phyloP scores from a whole-genome alignment of 257 asterid species.

The Ocimum tenuiflorum region DNA sequence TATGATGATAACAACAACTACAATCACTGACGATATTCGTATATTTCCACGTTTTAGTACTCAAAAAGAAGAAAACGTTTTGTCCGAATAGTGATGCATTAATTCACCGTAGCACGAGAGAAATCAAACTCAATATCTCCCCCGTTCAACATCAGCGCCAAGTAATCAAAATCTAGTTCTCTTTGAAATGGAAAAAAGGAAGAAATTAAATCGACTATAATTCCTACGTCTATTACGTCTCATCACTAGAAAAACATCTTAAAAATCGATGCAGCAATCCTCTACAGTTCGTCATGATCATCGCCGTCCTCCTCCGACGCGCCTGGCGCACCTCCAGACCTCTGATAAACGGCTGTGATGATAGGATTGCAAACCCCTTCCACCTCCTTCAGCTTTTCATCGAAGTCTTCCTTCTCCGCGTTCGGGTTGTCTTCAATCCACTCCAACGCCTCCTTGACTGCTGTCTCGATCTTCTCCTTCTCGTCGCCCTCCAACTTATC shows the following conservation, averaged over 20 bases:
- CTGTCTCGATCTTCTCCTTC: conserved; percentile 67
- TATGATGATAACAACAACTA: too few species aligned
- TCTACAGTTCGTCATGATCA: conserved; percentile 57
- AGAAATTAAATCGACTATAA: too few species aligned
- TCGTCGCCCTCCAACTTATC: conserved; percentile 63
- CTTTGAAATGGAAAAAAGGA: too few species aligned
- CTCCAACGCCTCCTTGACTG: conserved; percentile 68
- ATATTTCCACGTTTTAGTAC: too few species aligned
- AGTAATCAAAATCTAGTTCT: too few species aligned
- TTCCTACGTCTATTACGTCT: too few species aligned
- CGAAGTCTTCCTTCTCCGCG: conserved; percentile 73
- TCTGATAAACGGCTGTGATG: conserved; percentile 64
- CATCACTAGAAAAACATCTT: not conserved
- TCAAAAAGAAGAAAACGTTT: too few species aligned
- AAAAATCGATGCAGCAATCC: not conserved
- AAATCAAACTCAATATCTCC: too few species aligned
- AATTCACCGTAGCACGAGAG: too few species aligned
- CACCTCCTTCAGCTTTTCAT: conserved; percentile 73
- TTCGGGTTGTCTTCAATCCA: conserved; percentile 77
- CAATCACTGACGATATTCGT: too few species aligned
- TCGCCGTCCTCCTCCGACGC: conserved; percentile 48
- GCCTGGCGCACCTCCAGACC: conserved; percentile 60
- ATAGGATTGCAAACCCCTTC: conserved; percentile 75
- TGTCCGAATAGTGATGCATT: too few species aligned
- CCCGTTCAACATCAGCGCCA: too few species aligned